These are phyloP conservation scores for Rheum nobile DNA, from an alignment of 148 eudicot genomes.

Conservation along the genomic window DNA sequence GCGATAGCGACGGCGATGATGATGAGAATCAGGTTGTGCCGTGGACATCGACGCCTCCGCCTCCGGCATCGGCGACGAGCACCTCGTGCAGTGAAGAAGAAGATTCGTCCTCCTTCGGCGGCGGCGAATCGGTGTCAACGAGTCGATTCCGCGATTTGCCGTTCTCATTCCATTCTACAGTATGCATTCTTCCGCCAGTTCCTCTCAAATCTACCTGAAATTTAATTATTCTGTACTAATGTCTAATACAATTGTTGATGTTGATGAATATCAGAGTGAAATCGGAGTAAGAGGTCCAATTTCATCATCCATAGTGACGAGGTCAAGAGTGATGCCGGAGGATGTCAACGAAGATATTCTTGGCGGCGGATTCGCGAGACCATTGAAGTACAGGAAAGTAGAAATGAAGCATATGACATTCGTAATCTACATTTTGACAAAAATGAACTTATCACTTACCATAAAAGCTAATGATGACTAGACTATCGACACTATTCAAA, in stretches of 20 bases:
- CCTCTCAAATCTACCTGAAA: neutral
- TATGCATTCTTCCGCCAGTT: neutral
- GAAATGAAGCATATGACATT: too few relatives aligned
- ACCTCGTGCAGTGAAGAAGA: constrained; percentile 2
- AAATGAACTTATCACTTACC: too few relatives aligned
- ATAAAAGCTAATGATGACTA: too few relatives aligned
- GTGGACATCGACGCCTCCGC: constrained; percentile 4
- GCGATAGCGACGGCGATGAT: neutral
- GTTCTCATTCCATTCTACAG: neutral
- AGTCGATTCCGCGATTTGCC: neutral
- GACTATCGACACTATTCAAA: too few relatives aligned
- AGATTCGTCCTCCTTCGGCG: neutral
- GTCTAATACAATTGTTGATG: too few relatives aligned
- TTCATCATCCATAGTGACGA: neutral
- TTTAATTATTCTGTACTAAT: neutral
- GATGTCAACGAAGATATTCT: neutral
- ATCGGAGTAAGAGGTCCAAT: neutral
- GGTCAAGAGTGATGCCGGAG: neutral
- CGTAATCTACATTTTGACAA: too few relatives aligned
- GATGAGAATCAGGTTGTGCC: constrained; percentile 12
- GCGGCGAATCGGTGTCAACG: neutral
- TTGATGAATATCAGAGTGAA: neutral
- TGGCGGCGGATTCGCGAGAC: neutral
- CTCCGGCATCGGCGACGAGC: neutral
- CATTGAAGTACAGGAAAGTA: constrained; percentile 6